These are phyloP conservation scores for Pythium brassicae DNA, from an alignment of 352 stramenopile species.

Conservation along the genomic window DNA sequence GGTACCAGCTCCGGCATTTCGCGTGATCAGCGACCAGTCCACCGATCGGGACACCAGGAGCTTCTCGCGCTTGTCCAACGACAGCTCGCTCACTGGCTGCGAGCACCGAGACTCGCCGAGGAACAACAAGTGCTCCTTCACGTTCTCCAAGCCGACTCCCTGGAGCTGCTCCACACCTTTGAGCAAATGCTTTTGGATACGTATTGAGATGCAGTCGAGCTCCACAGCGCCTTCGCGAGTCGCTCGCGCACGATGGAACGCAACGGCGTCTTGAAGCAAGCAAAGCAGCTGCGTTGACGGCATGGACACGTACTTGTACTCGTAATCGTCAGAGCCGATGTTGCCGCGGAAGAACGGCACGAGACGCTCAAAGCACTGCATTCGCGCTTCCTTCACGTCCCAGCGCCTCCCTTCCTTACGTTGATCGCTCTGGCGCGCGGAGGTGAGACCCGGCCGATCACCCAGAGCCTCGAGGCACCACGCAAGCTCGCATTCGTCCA, in stretches of 20 bases:
- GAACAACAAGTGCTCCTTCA: constrained; percentile 1
- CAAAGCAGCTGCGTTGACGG: constrained; percentile 27
- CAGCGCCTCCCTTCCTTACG: neutral
- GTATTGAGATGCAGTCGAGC: constrained; percentile 24
- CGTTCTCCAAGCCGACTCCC: no score
- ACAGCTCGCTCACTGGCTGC: no score
- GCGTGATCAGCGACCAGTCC: neutral
- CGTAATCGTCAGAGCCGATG: constrained; percentile 27
- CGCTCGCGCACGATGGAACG: constrained; percentile 14
- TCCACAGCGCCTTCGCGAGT: neutral
- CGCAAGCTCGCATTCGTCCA: constrained; percentile 13
- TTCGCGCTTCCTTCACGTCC: constrained; percentile 28
- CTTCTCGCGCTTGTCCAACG: no score
- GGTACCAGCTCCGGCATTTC: neutral
- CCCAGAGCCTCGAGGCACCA: constrained; percentile 9
- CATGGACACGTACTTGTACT: constrained; percentile 49
- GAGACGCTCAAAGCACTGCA: constrained; percentile 42
- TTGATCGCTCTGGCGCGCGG: no score
- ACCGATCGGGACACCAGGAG: neutral
- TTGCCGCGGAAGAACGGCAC: constrained; percentile 39
- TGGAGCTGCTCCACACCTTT: neutral
- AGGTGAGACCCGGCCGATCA: neutral
- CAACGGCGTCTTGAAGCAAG: constrained; percentile 37
- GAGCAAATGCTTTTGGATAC: neutral
- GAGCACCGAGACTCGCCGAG: neutral